These are phyloP conservation scores for Aspergillus sp. DNA, from an alignment of 2,329 filamentous ascomycete species.

Conservation along the genomic window DNA sequence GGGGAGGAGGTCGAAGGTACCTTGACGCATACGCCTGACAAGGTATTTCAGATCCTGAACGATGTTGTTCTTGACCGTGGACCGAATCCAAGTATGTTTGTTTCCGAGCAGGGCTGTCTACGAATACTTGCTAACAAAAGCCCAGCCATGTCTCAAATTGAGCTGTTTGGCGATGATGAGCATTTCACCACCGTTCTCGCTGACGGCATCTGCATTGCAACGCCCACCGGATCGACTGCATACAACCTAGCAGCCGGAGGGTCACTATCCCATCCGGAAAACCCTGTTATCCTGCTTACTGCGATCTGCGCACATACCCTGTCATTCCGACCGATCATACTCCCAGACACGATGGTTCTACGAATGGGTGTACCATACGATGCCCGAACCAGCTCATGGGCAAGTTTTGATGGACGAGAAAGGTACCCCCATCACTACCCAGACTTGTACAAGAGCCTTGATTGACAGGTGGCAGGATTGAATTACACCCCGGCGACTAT, in stretches of 20 bases:
- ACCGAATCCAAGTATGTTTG: slow-evolving; percentile 76
- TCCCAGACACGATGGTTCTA: slow-evolving; percentile 92
- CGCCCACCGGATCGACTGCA: slow-evolving; percentile 88
- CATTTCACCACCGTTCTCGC: slow-evolving; percentile 92
- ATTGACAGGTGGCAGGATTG: slow-evolving; percentile 32
- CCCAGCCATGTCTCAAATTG: slow-evolving; percentile 80
- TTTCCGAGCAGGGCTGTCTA: neutral
- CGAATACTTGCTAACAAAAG: slow-evolving; percentile 9
- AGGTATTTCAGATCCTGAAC: slow-evolving; percentile 86
- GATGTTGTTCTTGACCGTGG: slow-evolving; percentile 95
- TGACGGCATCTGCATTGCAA: slow-evolving; percentile 89
- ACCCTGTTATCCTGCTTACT: slow-evolving; percentile 90
- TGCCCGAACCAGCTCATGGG: slow-evolving; percentile 84
- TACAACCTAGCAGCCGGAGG: slow-evolving; percentile 97
- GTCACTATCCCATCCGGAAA: slow-evolving; percentile 90
- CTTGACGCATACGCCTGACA: slow-evolving; percentile 78
- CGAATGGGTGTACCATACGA: slow-evolving; percentile 93
- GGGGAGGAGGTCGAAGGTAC: slow-evolving; percentile 80
- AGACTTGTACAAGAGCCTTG: neutral
- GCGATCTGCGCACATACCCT: slow-evolving; percentile 93
- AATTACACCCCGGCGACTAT: slow-evolving; percentile 47
- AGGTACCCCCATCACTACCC: slow-evolving; percentile 42
- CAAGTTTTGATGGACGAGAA: slow-evolving; percentile 94
- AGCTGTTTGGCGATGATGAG: slow-evolving; percentile 91
- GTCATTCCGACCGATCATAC: slow-evolving; percentile 91